Base-by-base conservation (phyloP, 306 rosid species). In the Lathyrus tuberosus region DNA sequence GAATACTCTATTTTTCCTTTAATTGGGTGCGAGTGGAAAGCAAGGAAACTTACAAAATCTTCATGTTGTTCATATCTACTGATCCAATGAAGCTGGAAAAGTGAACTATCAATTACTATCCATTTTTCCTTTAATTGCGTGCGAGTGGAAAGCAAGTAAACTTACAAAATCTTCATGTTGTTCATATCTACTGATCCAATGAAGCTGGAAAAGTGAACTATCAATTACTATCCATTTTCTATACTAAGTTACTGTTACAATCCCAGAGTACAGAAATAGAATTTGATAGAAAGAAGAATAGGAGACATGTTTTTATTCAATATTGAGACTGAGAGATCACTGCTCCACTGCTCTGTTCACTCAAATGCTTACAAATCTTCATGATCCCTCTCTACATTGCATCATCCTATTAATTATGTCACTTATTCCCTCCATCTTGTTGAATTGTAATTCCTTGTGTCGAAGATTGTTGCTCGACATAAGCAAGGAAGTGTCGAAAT, bases 51-150 rank as follows among this genome's bases (percentile, higher is more conserved):
- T 42, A 20, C 12, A 70, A 35, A 35, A 24, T 65, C 67, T 41
- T 65, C 43, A 15, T 20, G 13, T 33, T 63, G 16, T 47, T 53
- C 44, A 60, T 16, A 61, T 57, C 14, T 33, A 40, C 30, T 63
- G 65, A 52, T 60, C 51, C 24, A 41, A 64, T 40, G 65, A 57
- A 40, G 69, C 51, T 63, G 30, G 33, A 30, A 30, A 31, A 58
- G 71, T 44, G 31, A 68, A 41, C 42, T 52, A 70, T 65, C 61
- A 70, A 77, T 58, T 15, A 37, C 56, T 17, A 13, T 10, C 30
- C 30, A 41, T 59, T 31, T 44, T 59, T n/a, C n/a, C n/a, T 44
- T 65, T 42, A 35, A 26, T 54, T 54, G 71, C 15, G 16, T n/a
- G 24, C 63, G 2, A 22, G 22, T 6, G 31, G 49, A 60, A 47